phyloP scores from a whole-genome alignment of 1,139 yeast species.

The Scheffersomyces quercinus region DNA sequence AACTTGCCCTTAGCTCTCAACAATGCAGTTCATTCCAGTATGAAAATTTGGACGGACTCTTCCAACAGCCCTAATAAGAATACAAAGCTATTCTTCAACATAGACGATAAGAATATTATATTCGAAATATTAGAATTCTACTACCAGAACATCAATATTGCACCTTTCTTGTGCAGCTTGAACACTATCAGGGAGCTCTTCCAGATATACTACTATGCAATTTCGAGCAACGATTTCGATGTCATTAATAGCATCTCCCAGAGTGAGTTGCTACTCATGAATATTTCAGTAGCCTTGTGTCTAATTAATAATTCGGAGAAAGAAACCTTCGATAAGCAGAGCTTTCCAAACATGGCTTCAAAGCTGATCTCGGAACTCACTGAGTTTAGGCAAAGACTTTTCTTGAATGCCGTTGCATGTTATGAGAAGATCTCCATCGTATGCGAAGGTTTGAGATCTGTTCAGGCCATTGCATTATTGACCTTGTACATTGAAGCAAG shows the following conservation, averaged over 20 bases:
- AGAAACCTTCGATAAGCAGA: background rate
- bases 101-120: conserved; percentile 4
- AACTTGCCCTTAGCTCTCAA: conserved; percentile 8
- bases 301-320: conserved; percentile 3
- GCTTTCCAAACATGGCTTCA: conserved; percentile 5
- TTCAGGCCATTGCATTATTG: conserved; percentile 26
- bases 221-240: conserved; percentile 3
- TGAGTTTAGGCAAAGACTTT: conserved; percentile 10
- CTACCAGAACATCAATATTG: conserved; percentile 6
- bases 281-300: conserved; percentile 15
- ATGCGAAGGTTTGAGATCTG: conserved; percentile 21
- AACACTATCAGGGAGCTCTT: conserved; percentile 7
- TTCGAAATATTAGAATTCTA: conserved; percentile 9
- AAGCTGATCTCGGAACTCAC: conserved; percentile 2
- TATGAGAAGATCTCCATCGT: conserved; percentile 20
- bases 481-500: conserved; percentile 22
- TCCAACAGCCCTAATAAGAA: background rate
- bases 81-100: conserved; percentile 3
- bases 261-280: conserved; percentile 18
- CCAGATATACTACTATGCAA: conserved; percentile 10
- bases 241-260: conserved; percentile 10
- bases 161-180: conserved; percentile 6
- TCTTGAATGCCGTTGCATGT: conserved; percentile 19
- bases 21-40: conserved; percentile 6
- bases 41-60: conserved; percentile 6